phyloP scores from a whole-genome alignment of 441 rosid species.

The Arabidopsis lyrata region DNA sequence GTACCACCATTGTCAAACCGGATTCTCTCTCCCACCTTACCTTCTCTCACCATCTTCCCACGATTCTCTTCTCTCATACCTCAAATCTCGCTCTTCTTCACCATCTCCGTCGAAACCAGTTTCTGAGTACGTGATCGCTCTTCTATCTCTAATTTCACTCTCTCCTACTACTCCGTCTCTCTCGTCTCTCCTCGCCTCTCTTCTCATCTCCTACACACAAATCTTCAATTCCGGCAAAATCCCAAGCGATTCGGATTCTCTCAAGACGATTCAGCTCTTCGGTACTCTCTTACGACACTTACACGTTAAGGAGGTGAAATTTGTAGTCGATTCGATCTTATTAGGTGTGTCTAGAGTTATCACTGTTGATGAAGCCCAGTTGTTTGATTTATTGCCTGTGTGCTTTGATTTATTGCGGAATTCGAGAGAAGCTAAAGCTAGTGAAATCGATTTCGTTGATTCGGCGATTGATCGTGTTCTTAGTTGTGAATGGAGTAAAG shows the following conservation, averaged over 20 bases:
- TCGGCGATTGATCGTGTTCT: slow-evolving; percentile 55
- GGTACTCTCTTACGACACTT: slow-evolving; percentile 50
- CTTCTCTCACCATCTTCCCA: slow-evolving; percentile 62
- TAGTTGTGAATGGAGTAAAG: slow-evolving; percentile 68
- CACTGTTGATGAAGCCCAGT: slow-evolving; percentile 67
- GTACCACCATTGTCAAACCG: slow-evolving; percentile 48
- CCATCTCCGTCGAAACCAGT: slow-evolving; percentile 60
- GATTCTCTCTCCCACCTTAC: slow-evolving; percentile 52
- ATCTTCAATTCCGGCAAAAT: slow-evolving; percentile 57
- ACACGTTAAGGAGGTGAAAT: slow-evolving; percentile 48
- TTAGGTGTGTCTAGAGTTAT: slow-evolving; percentile 37
- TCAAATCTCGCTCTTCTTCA: slow-evolving; percentile 61
- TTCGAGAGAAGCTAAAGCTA: slow-evolving; percentile 46
- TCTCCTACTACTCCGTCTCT: slow-evolving; percentile 54
- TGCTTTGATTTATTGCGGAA: slow-evolving; percentile 56
- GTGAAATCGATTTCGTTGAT: slow-evolving; percentile 46
- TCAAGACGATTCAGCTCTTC: slow-evolving; percentile 64
- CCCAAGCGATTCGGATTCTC: slow-evolving; percentile 69
- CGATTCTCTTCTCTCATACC: slow-evolving; percentile 58
- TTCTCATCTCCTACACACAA: slow-evolving; percentile 62
- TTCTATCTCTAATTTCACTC: slow-evolving; percentile 63
- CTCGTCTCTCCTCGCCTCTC: slow-evolving; percentile 63
- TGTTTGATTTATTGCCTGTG: slow-evolving; percentile 73
- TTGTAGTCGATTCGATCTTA: slow-evolving; percentile 52
- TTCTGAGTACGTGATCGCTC: slow-evolving; percentile 62